Evolutionary conservation across 805 yeast genomes (phyloP).

Genomic region (Saturnispora mendoncae): DNA sequence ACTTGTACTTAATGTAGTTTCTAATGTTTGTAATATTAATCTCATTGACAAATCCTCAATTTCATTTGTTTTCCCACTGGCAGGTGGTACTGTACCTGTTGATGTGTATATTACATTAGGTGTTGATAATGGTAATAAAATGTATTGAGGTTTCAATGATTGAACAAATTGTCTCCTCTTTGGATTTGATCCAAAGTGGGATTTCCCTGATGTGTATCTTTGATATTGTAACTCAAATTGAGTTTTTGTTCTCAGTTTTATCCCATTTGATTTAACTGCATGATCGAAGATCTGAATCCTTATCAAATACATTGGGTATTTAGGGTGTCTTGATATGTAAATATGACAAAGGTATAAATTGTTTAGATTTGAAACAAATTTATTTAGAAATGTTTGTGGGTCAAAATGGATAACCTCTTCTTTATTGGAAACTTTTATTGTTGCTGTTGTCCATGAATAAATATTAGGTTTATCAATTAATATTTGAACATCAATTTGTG

Average conservation of each 20-base stretch:
- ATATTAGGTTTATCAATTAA: conserved; percentile 49
- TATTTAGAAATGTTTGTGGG: conserved; percentile 43
- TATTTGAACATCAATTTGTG: conserved; percentile 61
- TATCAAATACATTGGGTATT: conserved; percentile 48
- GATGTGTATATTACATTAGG: conserved; percentile 17
- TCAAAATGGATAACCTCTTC: conserved; percentile 24
- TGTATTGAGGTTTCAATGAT: conserved; percentile 53
- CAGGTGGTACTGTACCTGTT: background rate
- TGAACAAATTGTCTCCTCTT: conserved; percentile 10
- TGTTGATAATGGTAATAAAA: conserved; percentile 60
- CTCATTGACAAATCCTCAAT: conserved; percentile 39
- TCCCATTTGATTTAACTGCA: conserved; percentile 15
- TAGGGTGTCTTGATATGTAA: conserved; percentile 58
- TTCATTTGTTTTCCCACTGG: conserved; percentile 6
- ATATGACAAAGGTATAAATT: conserved; percentile 53
- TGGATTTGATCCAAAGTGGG: conserved; percentile 3
- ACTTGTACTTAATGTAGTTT: conserved; percentile 25
- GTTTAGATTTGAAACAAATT: conserved; percentile 39
- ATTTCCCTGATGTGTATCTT: conserved; percentile 4
- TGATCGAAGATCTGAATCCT: conserved; percentile 63
- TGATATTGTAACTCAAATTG: conserved; percentile 12
- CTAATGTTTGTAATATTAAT: conserved; percentile 53
- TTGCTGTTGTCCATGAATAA: conserved; percentile 41
- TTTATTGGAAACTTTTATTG: conserved; percentile 30
- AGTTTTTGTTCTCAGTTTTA: conserved; percentile 2